Base-by-base conservation (phyloP, 2,329 filamentous ascomycete species). In the Nectriaceae sp. region DNA sequence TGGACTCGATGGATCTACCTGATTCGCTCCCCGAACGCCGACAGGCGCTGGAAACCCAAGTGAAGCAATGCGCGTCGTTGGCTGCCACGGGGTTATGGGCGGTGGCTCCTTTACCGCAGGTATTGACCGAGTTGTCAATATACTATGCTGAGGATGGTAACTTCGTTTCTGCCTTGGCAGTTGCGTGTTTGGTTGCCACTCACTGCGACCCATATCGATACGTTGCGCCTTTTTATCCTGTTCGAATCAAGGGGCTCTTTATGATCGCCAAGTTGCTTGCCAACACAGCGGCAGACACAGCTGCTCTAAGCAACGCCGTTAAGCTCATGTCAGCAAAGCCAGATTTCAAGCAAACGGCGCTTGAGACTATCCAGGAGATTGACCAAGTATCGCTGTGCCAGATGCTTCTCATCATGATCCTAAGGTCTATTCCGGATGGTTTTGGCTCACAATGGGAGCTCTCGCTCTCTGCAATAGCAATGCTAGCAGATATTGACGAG, bases 331-430 rank as follows among this genome's bases (percentile, higher is more conserved):
- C 67, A 2, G 50, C 42, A 3, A 54, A 50, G 2, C 50, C 52
- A 35, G 44, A 50, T 43, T 42, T 67, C n/a, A 57, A 61, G 18
- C 39, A 56, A 38, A 48, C 58, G 42, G 53, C 57, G 13, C 56
- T 65, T 1, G 56, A 71, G 18, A 50, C 61, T 0, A 56, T 82
- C 16, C 60, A 63, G 4, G 68, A 71, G 15, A 72, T 78, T 10
- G 80, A 83, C 47, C 78, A 79, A 52, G 71, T 79, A 3, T 77
- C 75, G 10, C 65, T 82, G 42, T 78, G 76, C 52, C 78, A 84
- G 55, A 75, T 75, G 46, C 60, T 84, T 13, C 66, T 83, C 45
- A 66, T 74, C 31, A 70, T 84, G 56, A 69, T 78, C 11, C 53
- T 75, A 18, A 64, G 70, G 22, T 70, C 74, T 39, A 72, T 68